These are phyloP conservation scores for Pelargonium citronellum DNA, from an alignment of 441 rosid genomes.

Conservation along the genomic window DNA sequence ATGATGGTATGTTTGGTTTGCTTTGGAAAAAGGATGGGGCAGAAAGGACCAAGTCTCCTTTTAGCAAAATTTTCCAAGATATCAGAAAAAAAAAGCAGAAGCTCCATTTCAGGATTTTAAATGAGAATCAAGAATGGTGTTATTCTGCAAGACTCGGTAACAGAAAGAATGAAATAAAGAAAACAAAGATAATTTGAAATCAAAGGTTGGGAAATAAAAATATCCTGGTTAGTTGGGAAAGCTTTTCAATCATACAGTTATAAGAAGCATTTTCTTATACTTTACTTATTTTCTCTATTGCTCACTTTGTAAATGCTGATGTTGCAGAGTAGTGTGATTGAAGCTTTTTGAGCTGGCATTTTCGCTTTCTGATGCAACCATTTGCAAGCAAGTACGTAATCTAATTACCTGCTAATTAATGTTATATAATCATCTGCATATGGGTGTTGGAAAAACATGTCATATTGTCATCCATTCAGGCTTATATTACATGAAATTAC, in stretches of 20 bases:
- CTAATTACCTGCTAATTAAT: too few relatives aligned
- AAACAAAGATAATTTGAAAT: neutral
- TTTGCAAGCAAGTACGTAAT: too few relatives aligned
- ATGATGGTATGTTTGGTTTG: slow-evolving; percentile 4
- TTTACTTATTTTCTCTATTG: neutral
- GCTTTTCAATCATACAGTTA: neutral
- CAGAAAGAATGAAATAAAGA: neutral
- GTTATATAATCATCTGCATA: too few relatives aligned
- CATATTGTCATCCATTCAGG: too few relatives aligned
- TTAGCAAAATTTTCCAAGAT: neutral
- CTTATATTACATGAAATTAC: too few relatives aligned
- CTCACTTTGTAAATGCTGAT: neutral
- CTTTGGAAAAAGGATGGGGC: neutral
- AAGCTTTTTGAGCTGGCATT: slow-evolving; percentile 2
- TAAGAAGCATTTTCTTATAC: neutral
- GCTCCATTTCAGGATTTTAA: slow-evolving; percentile 2
- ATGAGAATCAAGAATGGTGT: slow-evolving; percentile 1
- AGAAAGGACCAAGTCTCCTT: neutral
- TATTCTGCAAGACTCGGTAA: neutral
- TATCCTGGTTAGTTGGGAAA: neutral
- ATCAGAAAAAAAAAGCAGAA: neutral
- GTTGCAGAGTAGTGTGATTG: neutral
- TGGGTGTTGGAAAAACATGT: too few relatives aligned
- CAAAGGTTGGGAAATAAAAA: neutral
- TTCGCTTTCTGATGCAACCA: neutral